phyloP scores from a whole-genome alignment of 352 stramenopile species.

The Pythium apleroticum region DNA sequence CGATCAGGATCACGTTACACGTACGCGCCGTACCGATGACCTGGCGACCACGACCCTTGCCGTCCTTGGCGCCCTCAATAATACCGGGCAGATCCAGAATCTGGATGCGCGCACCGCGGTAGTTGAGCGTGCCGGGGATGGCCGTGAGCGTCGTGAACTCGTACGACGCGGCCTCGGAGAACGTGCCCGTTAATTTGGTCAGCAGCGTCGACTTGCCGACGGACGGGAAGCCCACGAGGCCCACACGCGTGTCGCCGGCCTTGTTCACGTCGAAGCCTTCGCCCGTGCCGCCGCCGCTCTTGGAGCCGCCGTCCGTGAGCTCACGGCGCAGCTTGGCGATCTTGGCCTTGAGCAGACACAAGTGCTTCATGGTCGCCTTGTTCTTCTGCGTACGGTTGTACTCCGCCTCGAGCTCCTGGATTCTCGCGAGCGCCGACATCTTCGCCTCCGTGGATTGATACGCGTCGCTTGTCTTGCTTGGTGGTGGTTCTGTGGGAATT shows the following conservation, averaged over 20 bases:
- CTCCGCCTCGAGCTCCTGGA: slow-evolving; percentile 87
- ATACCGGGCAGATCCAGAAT: slow-evolving; percentile 95
- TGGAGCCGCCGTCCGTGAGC: slow-evolving; percentile 82
- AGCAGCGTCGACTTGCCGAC: slow-evolving; percentile 98
- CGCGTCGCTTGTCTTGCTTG: neutral
- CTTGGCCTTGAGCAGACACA: slow-evolving; percentile 98
- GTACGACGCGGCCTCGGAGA: slow-evolving; percentile 95
- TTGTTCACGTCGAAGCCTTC: slow-evolving; percentile 93
- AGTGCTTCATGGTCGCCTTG: slow-evolving; percentile 99
- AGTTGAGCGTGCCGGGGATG: slow-evolving; percentile 98
- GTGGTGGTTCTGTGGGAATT: neutral
- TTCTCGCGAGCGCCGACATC: slow-evolving; percentile 64
- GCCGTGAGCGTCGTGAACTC: slow-evolving; percentile 99
- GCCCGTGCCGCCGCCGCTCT: slow-evolving; percentile 59
- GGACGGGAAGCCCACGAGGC: slow-evolving; percentile 97
- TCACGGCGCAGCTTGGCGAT: slow-evolving; percentile 96
- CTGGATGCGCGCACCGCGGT: slow-evolving; percentile 88
- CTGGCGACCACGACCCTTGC: slow-evolving; percentile 95
- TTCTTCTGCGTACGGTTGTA: slow-evolving; percentile 99
- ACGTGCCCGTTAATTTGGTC: slow-evolving; percentile 96
- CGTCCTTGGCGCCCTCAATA: slow-evolving; percentile 98
- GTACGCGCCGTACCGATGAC: slow-evolving; percentile 97
- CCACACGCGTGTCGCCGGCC: slow-evolving; percentile 96
- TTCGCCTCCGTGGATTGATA: neutral
- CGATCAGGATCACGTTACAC: slow-evolving; percentile 98